These are phyloP conservation scores for Starmerella roubikii DNA, from an alignment of 805 yeast species.

Conservation along the genomic window DNA sequence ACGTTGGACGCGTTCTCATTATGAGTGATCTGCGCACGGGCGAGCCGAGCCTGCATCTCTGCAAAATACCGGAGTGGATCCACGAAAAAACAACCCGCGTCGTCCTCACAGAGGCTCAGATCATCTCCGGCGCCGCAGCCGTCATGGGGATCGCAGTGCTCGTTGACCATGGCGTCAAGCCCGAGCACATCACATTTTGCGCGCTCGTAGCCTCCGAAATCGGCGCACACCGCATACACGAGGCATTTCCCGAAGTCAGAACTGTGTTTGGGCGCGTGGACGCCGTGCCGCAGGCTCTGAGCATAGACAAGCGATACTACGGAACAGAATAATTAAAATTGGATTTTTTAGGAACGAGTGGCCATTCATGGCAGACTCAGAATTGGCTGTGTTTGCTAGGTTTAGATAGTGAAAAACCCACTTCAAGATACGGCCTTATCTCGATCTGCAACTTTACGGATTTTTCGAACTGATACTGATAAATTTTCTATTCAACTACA, in stretches of 20 bases:
- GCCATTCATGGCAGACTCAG: too few relatives aligned
- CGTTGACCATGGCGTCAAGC: slow-evolving; percentile 59
- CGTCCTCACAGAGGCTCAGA: slow-evolving; percentile 71
- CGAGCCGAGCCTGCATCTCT: slow-evolving; percentile 85
- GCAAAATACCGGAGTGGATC: slow-evolving; percentile 43
- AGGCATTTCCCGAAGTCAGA: slow-evolving; percentile 59
- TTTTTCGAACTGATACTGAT: too few relatives aligned
- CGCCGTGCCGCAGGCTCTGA: slow-evolving; percentile 48
- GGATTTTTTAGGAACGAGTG: too few relatives aligned
- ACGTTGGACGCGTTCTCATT: slow-evolving; percentile 70
- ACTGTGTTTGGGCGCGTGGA: slow-evolving; percentile 53
- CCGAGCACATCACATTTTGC: slow-evolving; percentile 51
- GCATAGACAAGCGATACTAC: slow-evolving; percentile 63
- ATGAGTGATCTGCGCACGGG: slow-evolving; percentile 84
- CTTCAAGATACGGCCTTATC: too few relatives aligned
- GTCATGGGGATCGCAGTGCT: slow-evolving; percentile 88
- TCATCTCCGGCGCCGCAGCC: slow-evolving; percentile 84
- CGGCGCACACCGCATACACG: slow-evolving; percentile 57
- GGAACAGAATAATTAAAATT: slow-evolving; percentile 38
- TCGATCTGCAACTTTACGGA: too few relatives aligned
- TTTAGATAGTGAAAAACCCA: too few relatives aligned
- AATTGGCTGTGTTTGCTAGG: too few relatives aligned
- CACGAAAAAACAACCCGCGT: slow-evolving; percentile 29
- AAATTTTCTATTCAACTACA: too few relatives aligned
- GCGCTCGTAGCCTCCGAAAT: slow-evolving; percentile 64